A percentile compares a stretch with the other conserved stretches of the same genome.
phyloP scores from a whole-genome alignment of 2,329 filamentous ascomycete species.

The Hymenoscyphus fraxineus region DNA sequence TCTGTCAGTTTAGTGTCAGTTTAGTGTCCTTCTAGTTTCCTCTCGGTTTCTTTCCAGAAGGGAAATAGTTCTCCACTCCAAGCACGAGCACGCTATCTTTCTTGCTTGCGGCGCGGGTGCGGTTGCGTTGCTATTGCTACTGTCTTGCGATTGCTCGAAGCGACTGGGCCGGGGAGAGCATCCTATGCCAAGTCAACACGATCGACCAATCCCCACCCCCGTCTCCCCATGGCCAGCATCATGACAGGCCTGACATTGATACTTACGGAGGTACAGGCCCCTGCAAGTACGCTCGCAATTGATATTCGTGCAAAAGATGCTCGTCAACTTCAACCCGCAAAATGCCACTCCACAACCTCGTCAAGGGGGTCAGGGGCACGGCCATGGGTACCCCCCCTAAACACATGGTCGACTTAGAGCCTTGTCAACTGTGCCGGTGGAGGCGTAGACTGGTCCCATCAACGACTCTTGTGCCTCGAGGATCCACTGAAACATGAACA shows the following conservation, averaged over 20 bases:
- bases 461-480: slow-evolving; percentile 23
- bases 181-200: neutral
- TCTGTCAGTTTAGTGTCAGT: neutral
- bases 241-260: neutral
- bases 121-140: neutral
- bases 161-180: neutral
- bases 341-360: neutral
- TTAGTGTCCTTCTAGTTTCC: neutral
- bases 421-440: slow-evolving; percentile 24
- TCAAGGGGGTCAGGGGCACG: neutral
- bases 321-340: neutral
- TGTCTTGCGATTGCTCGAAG: neutral
- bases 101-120: neutral
- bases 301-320: neutral
- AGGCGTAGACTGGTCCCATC: neutral
- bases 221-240: neutral
- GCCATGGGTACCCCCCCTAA: neutral
- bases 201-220: neutral
- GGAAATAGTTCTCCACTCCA: neutral
- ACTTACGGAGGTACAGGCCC: neutral
- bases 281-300: neutral
- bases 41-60: neutral
- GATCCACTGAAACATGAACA: slow-evolving; percentile 27
- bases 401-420: slow-evolving; percentile 24
- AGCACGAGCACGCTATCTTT: neutral